Evolutionary conservation across 2,329 filamentous ascomycete genomes (phyloP).

Genomic region (Septoria linicola): DNA sequence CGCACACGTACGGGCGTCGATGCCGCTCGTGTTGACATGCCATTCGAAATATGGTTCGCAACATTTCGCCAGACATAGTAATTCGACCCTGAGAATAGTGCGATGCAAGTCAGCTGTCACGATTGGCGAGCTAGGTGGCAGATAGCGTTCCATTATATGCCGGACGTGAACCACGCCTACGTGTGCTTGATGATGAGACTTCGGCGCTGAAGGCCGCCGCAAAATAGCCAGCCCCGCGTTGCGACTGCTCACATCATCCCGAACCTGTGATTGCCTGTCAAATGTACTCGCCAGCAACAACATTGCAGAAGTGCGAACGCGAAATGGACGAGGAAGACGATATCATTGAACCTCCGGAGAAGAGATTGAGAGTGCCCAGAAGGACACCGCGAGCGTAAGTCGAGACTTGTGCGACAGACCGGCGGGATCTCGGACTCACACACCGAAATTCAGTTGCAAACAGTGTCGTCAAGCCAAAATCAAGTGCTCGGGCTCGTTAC

Average conservation of each 20-base stretch:
- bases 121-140: not conserved
- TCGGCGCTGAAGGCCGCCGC: conserved; percentile 4
- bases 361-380: conserved; percentile 13
- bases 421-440: conserved; percentile 8
- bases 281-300: too few relatives aligned
- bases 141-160: not conserved
- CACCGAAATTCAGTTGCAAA: conserved; percentile 39
- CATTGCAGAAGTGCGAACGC: not conserved
- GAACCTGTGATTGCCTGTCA: too few relatives aligned
- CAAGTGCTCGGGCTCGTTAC: conserved; percentile 46
- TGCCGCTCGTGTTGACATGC: too few relatives aligned
- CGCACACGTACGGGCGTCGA: too few relatives aligned
- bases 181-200: not conserved
- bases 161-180: too few relatives aligned
- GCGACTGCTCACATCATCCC: too few relatives aligned
- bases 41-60: too few relatives aligned
- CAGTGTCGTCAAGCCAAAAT: conserved; percentile 50
- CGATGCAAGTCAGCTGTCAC: not conserved
- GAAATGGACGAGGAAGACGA: conserved; percentile 5
- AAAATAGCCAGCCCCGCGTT: conserved; percentile 2
- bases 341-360: conserved; percentile 9
- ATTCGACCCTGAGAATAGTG: not conserved
- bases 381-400: conserved; percentile 19
- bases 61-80: too few relatives aligned
- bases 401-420: not conserved